Percentiles rank a stretch among this genome's conserved stretches.
phyloP scores from a whole-genome alignment of 257 asterid species.

The Avicennia marina region DNA sequence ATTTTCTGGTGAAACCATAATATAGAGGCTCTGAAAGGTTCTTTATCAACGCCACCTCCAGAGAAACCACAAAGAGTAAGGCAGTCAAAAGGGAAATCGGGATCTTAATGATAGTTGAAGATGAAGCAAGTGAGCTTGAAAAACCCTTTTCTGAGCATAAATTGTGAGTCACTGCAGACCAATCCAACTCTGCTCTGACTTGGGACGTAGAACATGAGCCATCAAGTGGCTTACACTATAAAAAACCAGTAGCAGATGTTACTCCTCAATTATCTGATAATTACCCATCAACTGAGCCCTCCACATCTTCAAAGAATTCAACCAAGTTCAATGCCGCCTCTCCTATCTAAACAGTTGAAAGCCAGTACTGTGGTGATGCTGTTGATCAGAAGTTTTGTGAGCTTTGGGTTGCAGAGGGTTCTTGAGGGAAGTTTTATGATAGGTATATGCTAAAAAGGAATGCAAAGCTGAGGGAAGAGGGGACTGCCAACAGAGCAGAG shows the following conservation, averaged over 20 bases:
- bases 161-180: no score
- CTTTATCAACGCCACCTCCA: slow-evolving; percentile 50
- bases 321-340: slow-evolving; percentile 31
- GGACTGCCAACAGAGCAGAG: slow-evolving; percentile 74
- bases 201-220: slow-evolving; percentile 41
- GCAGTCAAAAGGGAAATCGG: slow-evolving; percentile 72
- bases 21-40: slow-evolving; percentile 42
- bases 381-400: slow-evolving; percentile 44
- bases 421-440: slow-evolving; percentile 73
- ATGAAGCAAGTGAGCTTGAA: slow-evolving; percentile 90
- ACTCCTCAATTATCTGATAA: slow-evolving; percentile 31
- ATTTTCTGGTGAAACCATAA: slow-evolving; percentile 31
- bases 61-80: slow-evolving; percentile 58
- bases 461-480: slow-evolving; percentile 82
- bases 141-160: slow-evolving; percentile 80
- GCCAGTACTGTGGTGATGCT: slow-evolving; percentile 39
- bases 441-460: slow-evolving; percentile 79
- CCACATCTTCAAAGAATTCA: slow-evolving; percentile 37
- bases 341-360: slow-evolving; percentile 26
- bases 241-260: slow-evolving; percentile 32
- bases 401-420: slow-evolving; percentile 56
- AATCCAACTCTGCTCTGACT: slow-evolving; percentile 38
- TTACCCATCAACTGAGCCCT: slow-evolving; percentile 30
- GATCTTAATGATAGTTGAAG: slow-evolving; percentile 77
- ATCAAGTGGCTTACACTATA: slow-evolving; percentile 28